Conservation (phyloP, 352 stramenopile genomes). For the Phytophthora citrophthora region DNA sequence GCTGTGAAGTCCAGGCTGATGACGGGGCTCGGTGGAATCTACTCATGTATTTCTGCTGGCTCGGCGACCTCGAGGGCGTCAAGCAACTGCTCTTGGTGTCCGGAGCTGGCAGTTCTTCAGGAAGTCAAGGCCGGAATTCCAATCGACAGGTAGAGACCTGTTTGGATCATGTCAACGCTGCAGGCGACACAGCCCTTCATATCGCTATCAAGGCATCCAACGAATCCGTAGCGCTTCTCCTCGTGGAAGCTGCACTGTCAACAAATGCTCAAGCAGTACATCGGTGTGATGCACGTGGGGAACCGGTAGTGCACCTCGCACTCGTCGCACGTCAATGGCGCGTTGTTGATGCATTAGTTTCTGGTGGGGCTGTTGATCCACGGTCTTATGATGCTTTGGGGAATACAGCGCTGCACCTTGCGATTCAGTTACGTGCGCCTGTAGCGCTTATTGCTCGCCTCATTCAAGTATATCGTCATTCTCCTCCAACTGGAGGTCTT, state of each 20-base stretch:
- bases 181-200: conserved; percentile 73
- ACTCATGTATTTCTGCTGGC: conserved; percentile 70
- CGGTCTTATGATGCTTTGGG: conserved; percentile 51
- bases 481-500: conserved; percentile 28
- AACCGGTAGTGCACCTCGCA: conserved; percentile 66
- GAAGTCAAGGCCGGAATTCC: conserved; percentile 25
- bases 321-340: conserved; percentile 68
- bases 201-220: conserved; percentile 63
- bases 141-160: conserved; percentile 47
- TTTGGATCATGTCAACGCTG: conserved; percentile 64
- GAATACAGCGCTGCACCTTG: conserved; percentile 67
- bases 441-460: conserved; percentile 45
- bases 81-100: conserved; percentile 37
- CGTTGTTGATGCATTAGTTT: conserved; percentile 58
- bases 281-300: conserved; percentile 52
- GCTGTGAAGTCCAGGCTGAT: conserved; percentile 38
- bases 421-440: conserved; percentile 68
- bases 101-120: conserved; percentile 14
- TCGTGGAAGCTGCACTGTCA: conserved; percentile 49
- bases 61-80: conserved; percentile 54
- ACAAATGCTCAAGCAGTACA: conserved; percentile 46
- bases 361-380: conserved; percentile 49
- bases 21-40: conserved; percentile 65
- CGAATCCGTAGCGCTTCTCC: conserved; percentile 40
- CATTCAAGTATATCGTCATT: conserved; percentile 53